A percentile compares a stretch with the other conserved stretches of the same genome.
phyloP scores from a whole-genome alignment of 805 yeast species.

The Yamadazyma endophytica region DNA sequence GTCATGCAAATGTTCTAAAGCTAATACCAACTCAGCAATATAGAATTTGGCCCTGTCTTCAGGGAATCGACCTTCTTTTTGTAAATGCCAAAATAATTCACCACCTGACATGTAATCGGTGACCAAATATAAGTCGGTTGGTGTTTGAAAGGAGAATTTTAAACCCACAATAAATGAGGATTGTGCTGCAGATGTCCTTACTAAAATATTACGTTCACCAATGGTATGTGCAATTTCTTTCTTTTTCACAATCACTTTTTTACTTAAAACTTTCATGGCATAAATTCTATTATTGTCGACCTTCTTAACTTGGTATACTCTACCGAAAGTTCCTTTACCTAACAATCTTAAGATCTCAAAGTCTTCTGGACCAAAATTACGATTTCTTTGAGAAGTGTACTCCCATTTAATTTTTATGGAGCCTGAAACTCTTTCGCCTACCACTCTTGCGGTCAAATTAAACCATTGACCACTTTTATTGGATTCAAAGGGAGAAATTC shows the following conservation, averaged over 20 bases:
- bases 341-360: constrained; percentile 85
- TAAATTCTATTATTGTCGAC: constrained; percentile 85
- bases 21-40: constrained; percentile 91
- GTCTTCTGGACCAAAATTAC: constrained; percentile 88
- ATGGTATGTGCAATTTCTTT: constrained; percentile 98
- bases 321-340: constrained; percentile 98
- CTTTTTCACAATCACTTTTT: constrained; percentile 92
- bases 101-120: constrained; percentile 99
- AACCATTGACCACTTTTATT: constrained; percentile 62
- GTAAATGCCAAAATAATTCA: constrained; percentile 94
- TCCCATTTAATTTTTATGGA: constrained; percentile 72
- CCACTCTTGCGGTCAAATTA: constrained; percentile 64
- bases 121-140: constrained; percentile 84
- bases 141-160: constrained; percentile 95
- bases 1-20: constrained; percentile 91
- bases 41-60: constrained; percentile 96
- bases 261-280: constrained; percentile 95
- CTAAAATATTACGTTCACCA: constrained; percentile 93
- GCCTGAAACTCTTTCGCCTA: constrained; percentile 75
- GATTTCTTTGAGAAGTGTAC: constrained; percentile 59
- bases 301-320: constrained; percentile 93
- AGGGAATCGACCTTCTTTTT: constrained; percentile 89
- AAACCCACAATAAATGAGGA: constrained; percentile 94
- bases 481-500: constrained; percentile 62
- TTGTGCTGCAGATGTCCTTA: constrained; percentile 82